Base-by-base conservation (phyloP, 73 alveolate species). In the Paramecium sonneborni region DNA sequence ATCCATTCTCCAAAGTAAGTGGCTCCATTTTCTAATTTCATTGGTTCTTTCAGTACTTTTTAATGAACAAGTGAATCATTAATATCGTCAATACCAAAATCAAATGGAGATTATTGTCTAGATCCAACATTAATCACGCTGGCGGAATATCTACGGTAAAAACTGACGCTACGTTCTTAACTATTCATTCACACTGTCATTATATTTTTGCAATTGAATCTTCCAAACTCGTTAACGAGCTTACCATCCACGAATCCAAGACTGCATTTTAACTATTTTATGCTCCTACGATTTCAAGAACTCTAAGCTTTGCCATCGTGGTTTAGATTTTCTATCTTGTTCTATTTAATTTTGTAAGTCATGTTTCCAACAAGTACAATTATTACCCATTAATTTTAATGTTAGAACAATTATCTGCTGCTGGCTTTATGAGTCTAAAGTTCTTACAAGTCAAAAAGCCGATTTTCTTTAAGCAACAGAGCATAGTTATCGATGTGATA, bases 1-100 rank as follows among this genome's bases (percentile, higher is more conserved):
- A 84, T 69, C 94, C 96, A 93, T 89, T 93, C 96, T 10, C 96
- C 96, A 69, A 87, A 86, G 52, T 93, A 93, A 5, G 85, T 93
- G 38, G 96, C 92, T n/a, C 94, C 92, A 35, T 88, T 93, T 21
- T 93, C 96, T 85, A 93, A 69, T 87, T 88, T 93, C 20, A 82
- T 85, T 14, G 96, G 94, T 2, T 88, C 94, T 88, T 67, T 88
- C 20, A 88, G 84, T 39, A 38, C 89, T 48, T 88, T 88, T 70
- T 57, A 70, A 48, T 88, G 94, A 41, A 62, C 55, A 7, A 57
- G 14, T 24, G 94, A 88, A 44, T 88, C 94, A 70, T 88, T 82
- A 35, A 69, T 69, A 52, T 88, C 94, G 55, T 88, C 94, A 24
- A 43, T 56, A 8, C 91, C 94, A 38, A 69, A 88, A 30, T 43